Base-by-base conservation (phyloP, 2,329 filamentous ascomycete genomes). In the Pyrenophora seminiperda region DNA sequence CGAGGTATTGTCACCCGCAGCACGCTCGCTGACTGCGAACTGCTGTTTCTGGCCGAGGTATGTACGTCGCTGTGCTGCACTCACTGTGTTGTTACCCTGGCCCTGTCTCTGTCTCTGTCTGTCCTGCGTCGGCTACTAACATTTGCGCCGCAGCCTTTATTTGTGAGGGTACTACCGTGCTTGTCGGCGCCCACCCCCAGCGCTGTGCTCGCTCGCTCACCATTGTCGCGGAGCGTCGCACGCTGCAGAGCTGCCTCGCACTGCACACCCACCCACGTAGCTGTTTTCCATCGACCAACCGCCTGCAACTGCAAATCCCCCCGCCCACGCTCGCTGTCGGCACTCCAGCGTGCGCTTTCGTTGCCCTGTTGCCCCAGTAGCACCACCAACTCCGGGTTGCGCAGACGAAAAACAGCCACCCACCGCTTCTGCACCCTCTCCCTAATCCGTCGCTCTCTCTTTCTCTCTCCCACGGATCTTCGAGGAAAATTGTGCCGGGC, bases 401-500 rank as follows among this genome's bases (percentile, higher is more conserved):
- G 55, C 64, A 67, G 44, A 59, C 57, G 50, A 55, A 54, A 61
- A 53, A 54, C 62, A 50, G 60, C 61, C 64, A 63, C 63, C 45
- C 51, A 41, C 52, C 57, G 44, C 49, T 38, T 47, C 51, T 45
- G 46, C 56, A 36, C 49, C 47, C 49, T 14, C 41, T 47, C 56
- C 22, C 34, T 11, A 19, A 27, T 38, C 42, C 32, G 40, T 30
- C 37, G 33, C 49, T 14, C 42, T 31, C 44, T 18, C 24, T 31
- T 24, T 32, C 33, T 30, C 42, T 14, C 50, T 40, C 45, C 41
- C 43, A 39, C 44, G 44, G 38, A 42, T 41, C 30, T 36, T 37
- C 53, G 53, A 50, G 47, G 48, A 55, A 50, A 54, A 51, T 58
- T 43, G 56, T 55, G 54, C 62, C 59, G 43, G 48, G 44, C 66